Evolutionary conservation across 2,329 filamentous ascomycete genomes (phyloP), one percentile per base, ranked within the genome.

Genomic region (Aureobasidium mangrovei): DNA sequence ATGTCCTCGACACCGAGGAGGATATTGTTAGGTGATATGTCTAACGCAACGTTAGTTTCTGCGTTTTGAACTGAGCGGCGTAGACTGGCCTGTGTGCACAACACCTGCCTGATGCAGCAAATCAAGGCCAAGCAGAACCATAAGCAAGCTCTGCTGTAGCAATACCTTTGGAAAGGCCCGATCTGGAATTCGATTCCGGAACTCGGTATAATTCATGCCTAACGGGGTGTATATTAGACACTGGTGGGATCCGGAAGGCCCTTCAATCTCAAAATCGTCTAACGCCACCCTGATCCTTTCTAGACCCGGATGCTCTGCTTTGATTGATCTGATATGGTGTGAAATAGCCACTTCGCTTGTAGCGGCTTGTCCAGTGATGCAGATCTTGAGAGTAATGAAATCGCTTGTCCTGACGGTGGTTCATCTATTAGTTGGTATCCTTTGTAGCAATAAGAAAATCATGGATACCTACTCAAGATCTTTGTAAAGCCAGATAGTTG

Each of bases 401-500:
- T n/a, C 31, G 42, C 40, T 40, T 28, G 56, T 32, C 36, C 43
- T 44, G 42, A 48, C 33, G 33, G 27, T 31, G 35, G 3, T 28
- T 28, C 27, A 43, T 43, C 40, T 4, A n/a, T 43, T 43, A 29
- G 40, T 43, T 28, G 26, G 40, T 26, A 43, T 43, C 7, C 24
- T 28, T 29, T 28, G 27, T n/a, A 1, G 24, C 40, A 43, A 43
- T 2, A 43, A 26, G 27, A 31, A 3, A 2, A 33, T 12, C 33
- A 41, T 51, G 28, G 2, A 33, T 18, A 36, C 32, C 12, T 29
- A 51, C 47, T 7, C 38, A 24, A 71, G 63, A 63, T 74, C 70
- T 28, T 60, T 65, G 43, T 65, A 67, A 0, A 75, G 66, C 72
- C 73, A 76, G 4, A 72, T 68, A 0, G 72, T 75, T 4, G 72